Conservation (phyloP, 2,329 filamentous ascomycete genomes). For the Chrysosporium keratinophilum region DNA sequence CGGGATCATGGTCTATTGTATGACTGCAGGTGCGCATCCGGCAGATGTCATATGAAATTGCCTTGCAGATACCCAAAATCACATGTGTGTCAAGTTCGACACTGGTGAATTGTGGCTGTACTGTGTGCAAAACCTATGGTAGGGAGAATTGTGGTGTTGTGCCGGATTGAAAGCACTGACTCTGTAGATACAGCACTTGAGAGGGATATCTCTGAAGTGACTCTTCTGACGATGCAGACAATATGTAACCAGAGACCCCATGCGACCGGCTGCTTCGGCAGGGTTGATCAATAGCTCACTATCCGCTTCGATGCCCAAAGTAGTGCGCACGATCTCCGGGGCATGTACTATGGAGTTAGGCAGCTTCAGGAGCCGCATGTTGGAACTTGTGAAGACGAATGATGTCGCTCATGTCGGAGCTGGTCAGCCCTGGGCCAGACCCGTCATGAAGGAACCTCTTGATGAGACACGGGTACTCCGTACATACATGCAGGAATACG, state of each 20-base stretch:
- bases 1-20: neutral
- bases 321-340: neutral
- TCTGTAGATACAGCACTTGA: neutral
- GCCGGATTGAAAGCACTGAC: neutral
- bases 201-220: neutral
- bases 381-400: neutral
- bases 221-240: neutral
- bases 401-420: neutral
- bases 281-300: neutral
- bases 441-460: neutral
- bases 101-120: slow-evolving; percentile 1
- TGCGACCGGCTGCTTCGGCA: neutral
- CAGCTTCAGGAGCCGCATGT: slow-evolving; percentile 5
- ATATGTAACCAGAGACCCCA: neutral
- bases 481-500: too few relatives aligned
- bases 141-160: too few relatives aligned
- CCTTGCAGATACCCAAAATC: neutral
- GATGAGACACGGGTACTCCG: too few relatives aligned
- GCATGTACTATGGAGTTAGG: too few relatives aligned
- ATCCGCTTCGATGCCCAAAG: slow-evolving; percentile 11
- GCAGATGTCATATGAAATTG: neutral
- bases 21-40: neutral
- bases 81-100: neutral
- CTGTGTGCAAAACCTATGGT: neutral
- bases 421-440: neutral